phyloP scores from a whole-genome alignment of 192 early-diverging fungal genomes.

The Gamsiella multidivaricata region DNA sequence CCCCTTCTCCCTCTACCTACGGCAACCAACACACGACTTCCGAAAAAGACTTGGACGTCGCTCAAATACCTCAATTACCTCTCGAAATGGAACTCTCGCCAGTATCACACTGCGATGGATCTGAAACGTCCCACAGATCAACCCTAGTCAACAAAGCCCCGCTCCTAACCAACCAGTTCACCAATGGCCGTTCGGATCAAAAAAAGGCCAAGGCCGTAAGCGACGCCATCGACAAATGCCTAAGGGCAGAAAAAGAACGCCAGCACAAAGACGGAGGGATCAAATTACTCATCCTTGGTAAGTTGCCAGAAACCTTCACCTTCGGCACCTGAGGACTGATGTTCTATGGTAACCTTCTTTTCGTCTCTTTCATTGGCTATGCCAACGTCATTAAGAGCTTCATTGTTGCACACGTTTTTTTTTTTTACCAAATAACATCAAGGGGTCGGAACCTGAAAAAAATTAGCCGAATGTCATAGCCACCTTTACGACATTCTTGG shows the following conservation, averaged over 20 bases:
- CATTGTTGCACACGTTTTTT: no score
- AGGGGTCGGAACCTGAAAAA: no score
- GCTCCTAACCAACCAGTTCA: constrained; percentile 18
- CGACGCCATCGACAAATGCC: constrained; percentile 62
- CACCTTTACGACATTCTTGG: no score
- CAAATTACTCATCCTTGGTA: constrained; percentile 59
- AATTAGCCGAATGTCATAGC: no score
- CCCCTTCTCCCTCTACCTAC: not conserved
- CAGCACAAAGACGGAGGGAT: constrained; percentile 40
- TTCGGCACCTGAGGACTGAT: constrained; percentile 14
- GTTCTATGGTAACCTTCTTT: constrained; percentile 1
- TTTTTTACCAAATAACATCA: no score
- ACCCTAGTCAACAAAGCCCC: not conserved
- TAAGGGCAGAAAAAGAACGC: constrained; percentile 59
- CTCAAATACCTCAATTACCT: no score
- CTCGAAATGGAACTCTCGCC: constrained; percentile 32
- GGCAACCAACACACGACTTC: no score
- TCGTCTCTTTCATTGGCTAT: not conserved
- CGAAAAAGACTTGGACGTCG: no score
- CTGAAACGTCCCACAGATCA: constrained; percentile 1
- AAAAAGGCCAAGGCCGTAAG: constrained; percentile 58
- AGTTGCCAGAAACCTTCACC: not conserved
- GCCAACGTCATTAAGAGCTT: not conserved
- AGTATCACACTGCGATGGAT: constrained; percentile 2
- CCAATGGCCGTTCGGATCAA: constrained; percentile 35